Conservation (phyloP, 108 stramenopile species). For the Skeletonema costatum region DNA sequence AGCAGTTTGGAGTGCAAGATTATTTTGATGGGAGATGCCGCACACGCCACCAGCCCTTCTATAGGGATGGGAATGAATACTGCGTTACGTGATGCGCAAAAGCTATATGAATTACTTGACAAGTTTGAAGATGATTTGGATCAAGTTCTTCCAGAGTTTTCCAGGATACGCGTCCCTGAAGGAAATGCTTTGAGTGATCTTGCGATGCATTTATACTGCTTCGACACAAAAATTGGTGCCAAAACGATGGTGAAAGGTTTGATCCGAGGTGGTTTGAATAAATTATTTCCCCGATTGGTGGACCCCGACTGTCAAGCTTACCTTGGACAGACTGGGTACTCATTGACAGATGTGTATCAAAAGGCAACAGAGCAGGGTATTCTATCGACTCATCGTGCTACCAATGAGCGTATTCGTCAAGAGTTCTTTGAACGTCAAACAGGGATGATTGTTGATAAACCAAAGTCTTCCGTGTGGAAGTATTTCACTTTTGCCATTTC, state of each 20-base stretch:
- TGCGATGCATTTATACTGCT: conserved; percentile 51
- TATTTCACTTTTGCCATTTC: not conserved
- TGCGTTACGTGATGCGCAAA: conserved; percentile 59
- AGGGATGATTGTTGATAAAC: conserved; percentile 46
- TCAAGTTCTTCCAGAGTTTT: conserved; percentile 47
- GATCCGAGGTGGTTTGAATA: conserved; percentile 40
- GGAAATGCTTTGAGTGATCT: conserved; percentile 55
- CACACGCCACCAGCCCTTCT: conserved; percentile 56
- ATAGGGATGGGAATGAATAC: conserved; percentile 78
- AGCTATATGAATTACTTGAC: conserved; percentile 50
- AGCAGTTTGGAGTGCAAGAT: conserved; percentile 30
- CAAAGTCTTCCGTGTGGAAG: conserved; percentile 6
- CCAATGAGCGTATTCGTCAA: conserved; percentile 49
- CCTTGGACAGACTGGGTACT: conserved; percentile 19
- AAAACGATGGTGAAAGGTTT: conserved; percentile 14
- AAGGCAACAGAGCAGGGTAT: conserved; percentile 44
- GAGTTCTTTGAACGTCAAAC: conserved; percentile 49
- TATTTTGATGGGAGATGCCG: conserved; percentile 58
- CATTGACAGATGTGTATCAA: conserved; percentile 49
- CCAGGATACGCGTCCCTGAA: conserved; percentile 55
- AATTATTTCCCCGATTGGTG: conserved; percentile 37
- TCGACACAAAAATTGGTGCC: conserved; percentile 35
- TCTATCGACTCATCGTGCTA: conserved; percentile 37
- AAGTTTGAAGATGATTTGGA: conserved; percentile 48
- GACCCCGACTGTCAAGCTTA: conserved; percentile 36